phyloP scores from a whole-genome alignment of 2,329 filamentous ascomycete species.

The Fusarium multiceps region DNA sequence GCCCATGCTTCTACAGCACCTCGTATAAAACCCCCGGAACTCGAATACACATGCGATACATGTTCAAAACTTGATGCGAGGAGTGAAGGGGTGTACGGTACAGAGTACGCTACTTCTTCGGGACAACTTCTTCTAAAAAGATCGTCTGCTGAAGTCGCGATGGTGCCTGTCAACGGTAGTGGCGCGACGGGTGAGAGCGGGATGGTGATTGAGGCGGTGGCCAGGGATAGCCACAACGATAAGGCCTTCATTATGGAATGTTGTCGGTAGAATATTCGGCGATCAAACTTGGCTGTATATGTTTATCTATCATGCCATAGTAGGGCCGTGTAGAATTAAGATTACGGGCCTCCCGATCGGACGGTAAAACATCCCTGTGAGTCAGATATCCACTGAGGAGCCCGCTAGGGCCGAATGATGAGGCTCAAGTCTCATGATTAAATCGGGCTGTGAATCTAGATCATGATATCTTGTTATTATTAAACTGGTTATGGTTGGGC shows the following conservation, averaged over 20 bases:
- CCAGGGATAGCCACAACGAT: constrained; percentile 29
- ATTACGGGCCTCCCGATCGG: constrained; percentile 28
- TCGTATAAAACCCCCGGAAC: constrained; percentile 56
- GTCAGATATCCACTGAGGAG: background rate
- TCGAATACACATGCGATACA: constrained; percentile 45
- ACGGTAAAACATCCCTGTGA: constrained; percentile 2
- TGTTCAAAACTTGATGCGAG: constrained; percentile 47
- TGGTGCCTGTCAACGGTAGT: constrained; percentile 36
- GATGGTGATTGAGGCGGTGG: constrained; percentile 43
- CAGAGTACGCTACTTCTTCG: constrained; percentile 44
- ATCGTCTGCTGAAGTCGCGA: constrained; percentile 46
- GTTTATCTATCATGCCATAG: background rate
- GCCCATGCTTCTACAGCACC: constrained; percentile 61
- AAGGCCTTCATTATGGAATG: background rate
- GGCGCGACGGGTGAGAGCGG: constrained; percentile 44
- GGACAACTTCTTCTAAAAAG: constrained; percentile 50
- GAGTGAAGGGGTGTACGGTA: constrained; percentile 42
- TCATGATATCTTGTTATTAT: too few relatives aligned
- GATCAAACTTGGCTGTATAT: background rate
- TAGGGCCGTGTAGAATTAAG: constrained; percentile 1
- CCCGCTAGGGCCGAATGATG: background rate
- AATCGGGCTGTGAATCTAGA: background rate
- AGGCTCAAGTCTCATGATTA: constrained; percentile 10
- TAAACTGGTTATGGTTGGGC: too few relatives aligned
- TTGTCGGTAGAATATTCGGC: constrained; percentile 11